phyloP scores from a whole-genome alignment of 345 rosid genomes.

The Linum usitatissimum region DNA sequence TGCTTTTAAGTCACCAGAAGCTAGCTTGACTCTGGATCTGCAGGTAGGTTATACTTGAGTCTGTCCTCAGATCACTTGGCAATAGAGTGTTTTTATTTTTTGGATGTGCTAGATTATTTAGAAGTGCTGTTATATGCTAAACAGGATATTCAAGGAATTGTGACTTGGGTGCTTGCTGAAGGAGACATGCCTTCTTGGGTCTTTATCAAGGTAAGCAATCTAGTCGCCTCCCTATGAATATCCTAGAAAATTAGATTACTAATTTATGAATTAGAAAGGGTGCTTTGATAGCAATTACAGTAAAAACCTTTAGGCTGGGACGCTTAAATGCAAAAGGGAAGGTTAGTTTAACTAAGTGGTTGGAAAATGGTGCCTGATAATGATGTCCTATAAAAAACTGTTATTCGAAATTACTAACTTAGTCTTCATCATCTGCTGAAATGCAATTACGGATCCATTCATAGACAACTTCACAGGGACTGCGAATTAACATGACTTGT shows the following conservation, averaged over 20 bases:
- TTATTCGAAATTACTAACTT: background rate
- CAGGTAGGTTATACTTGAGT: constrained; percentile 31
- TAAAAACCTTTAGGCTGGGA: background rate
- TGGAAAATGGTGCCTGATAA: background rate
- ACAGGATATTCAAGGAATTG: constrained; percentile 91
- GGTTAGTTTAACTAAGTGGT: background rate
- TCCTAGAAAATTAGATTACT: too few species aligned
- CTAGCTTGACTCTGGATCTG: constrained; percentile 50
- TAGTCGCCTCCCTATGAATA: background rate
- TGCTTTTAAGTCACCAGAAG: constrained; percentile 51
- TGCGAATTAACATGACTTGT: background rate
- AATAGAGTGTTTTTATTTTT: background rate
- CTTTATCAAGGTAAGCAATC: constrained; percentile 53
- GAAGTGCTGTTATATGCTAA: constrained; percentile 13
- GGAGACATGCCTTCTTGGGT: constrained; percentile 93
- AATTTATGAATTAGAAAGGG: background rate
- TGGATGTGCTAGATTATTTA: background rate
- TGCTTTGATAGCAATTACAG: background rate
- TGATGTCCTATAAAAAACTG: background rate
- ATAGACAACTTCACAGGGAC: background rate
- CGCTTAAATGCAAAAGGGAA: background rate
- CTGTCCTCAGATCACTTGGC: background rate
- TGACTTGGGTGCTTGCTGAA: constrained; percentile 97
- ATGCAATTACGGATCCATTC: background rate
- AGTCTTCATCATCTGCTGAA: background rate